Percentiles rank a stretch among this genome's conserved stretches.
Evolutionary conservation across 495 filamentous ascomycete species (phyloP).

Genomic region (Aspergillus saccharolyticus): DNA sequence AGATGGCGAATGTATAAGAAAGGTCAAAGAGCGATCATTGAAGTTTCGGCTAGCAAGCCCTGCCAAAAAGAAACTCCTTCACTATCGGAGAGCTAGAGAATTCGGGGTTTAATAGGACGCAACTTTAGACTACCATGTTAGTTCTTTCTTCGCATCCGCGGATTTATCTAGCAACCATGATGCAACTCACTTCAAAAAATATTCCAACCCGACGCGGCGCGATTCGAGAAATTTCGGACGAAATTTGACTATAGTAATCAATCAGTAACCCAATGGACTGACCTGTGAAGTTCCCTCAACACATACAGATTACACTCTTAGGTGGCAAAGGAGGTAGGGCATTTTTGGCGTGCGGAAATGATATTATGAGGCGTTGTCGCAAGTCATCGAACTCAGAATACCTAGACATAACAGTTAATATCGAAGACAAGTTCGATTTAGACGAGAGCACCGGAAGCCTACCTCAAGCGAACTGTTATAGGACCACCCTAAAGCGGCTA

Average conservation of each 20-base stretch:
- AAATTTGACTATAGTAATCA: slow-evolving; percentile 52
- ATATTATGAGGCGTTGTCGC: slow-evolving; percentile 49
- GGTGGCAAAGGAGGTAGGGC: slow-evolving; percentile 64
- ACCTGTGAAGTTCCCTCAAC: background rate
- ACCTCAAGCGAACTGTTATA: slow-evolving; percentile 58
- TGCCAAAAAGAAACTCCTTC: slow-evolving; percentile 64
- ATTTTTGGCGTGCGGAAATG: slow-evolving; percentile 61
- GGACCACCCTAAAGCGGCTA: slow-evolving; percentile 47
- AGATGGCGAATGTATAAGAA: background rate
- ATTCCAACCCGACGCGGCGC: slow-evolving; percentile 58
- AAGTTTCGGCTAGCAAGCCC: slow-evolving; percentile 23
- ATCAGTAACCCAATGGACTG: slow-evolving; percentile 12
- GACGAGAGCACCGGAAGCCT: background rate
- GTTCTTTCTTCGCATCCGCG: background rate
- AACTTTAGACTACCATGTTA: slow-evolving; percentile 34
- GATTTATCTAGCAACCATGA: background rate
- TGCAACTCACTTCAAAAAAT: slow-evolving; percentile 63
- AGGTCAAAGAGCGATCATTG: background rate
- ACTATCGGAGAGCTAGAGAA: slow-evolving; percentile 63
- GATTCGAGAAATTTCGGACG: slow-evolving; percentile 63
- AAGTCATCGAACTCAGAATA: slow-evolving; percentile 71
- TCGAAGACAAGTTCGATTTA: background rate
- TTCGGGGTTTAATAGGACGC: slow-evolving; percentile 64
- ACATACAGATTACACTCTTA: slow-evolving; percentile 66
- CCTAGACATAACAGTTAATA: slow-evolving; percentile 28